A percentile compares a stretch with the other conserved stretches of the same genome.
Conservation (phyloP, 2,329 filamentous ascomycete genomes). For the Periglandula ipomoeae region DNA sequence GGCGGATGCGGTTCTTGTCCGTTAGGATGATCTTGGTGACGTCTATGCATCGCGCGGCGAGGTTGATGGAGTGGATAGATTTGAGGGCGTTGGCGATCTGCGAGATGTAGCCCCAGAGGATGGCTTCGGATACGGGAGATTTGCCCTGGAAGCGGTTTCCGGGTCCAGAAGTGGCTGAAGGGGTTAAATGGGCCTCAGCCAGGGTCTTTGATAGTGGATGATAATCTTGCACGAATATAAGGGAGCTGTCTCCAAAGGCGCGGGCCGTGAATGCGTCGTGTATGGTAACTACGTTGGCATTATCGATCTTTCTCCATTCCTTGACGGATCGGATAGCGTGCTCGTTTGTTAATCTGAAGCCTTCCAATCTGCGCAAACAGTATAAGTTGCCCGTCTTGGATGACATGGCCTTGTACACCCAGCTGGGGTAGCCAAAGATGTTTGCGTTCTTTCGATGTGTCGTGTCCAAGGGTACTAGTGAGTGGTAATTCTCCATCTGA, state of each 20-base stretch:
- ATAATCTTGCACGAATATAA: conserved; percentile 91
- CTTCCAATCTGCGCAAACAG: conserved; percentile 76
- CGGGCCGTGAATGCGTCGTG: conserved; percentile 90
- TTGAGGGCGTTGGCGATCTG: conserved; percentile 86
- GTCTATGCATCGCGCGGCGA: conserved; percentile 81
- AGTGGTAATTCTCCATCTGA: conserved; percentile 81
- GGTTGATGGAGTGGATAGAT: conserved; percentile 68
- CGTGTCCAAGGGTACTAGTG: conserved; percentile 80
- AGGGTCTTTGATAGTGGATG: conserved; percentile 86
- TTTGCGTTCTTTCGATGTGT: conserved; percentile 67
- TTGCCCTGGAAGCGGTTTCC: conserved; percentile 37
- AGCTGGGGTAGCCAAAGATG: conserved; percentile 81
- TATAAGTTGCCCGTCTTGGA: conserved; percentile 85
- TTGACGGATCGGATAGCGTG: conserved; percentile 79
- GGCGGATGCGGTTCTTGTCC: conserved; percentile 77
- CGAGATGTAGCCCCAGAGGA: conserved; percentile 85
- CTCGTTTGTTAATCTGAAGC: conserved; percentile 81
- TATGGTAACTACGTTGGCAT: conserved; percentile 73
- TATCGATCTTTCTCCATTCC: conserved; percentile 80
- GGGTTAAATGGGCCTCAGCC: conserved; percentile 65
- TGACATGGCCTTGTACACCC: conserved; percentile 91
- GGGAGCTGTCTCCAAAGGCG: conserved; percentile 87
- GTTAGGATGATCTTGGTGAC: conserved; percentile 84
- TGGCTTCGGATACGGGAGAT: conserved; percentile 54
- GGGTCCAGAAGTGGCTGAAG: conserved; percentile 24